Base-by-base conservation (phyloP, 129 eudicot species). In the Kitagawia praeruptora region DNA sequence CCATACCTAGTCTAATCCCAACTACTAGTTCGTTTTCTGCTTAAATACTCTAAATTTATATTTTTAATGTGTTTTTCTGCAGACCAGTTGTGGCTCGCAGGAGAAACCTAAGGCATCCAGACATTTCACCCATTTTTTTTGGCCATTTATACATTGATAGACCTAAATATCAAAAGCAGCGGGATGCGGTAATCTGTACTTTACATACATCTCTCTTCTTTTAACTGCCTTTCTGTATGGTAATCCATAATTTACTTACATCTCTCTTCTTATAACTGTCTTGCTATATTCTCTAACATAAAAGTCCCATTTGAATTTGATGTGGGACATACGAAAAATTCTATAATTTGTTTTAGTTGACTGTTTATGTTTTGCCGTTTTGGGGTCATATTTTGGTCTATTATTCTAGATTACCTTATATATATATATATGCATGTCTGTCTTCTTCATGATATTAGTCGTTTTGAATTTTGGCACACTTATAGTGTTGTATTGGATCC, bases 1-100 rank as follows among this genome's bases (percentile, higher is more conserved):
- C 69, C 15, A 12, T 61, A 61, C 69, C 37, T n/a, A 25, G 15
- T 61, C 1, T 61, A 25, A 61, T 0, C 16, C 0, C 31, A n/a
- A 61, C 34, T 21, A 58, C 27, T 23, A 23, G 66, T 6, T 58
- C 14, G 9, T 27, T 58, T 23, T n/a, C 3, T 8, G 0, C 9
- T n/a, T 23, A 58, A 58, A 23, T n/a, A 58, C 31, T 58, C 66
- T 19, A 58, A 58, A 1, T 8, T 23, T 58, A 58, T 58, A 8
- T 2, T 58, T 2, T 70, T 27, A 1, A 70, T 48, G 56, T 64
- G 14, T 75, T 21, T 18, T 78, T 80, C 64, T 72, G 75, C 81
- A 90, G 92, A 79, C 84, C 91, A 54, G 74, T 88, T 82, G 77
- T 90, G 34, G 87, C 88, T 79, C 61, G 87, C 75, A 75, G 85